Evolutionary conservation across 306 rosid genomes (phyloP).

Genomic region (apple (Malus domestica)): ASM211411v1 NC_041789.1:32632501-32633000

Average conservation of each 20-base stretch:
- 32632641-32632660: conserved; percentile 71
- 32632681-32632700: conserved; percentile 76
- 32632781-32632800: conserved; percentile 93
- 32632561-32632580: background rate
- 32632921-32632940: conserved; percentile 78
- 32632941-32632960: conserved; percentile 53
- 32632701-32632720: conserved; percentile 71
- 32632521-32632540: background rate
- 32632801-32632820: conserved; percentile 95
- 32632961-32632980: background rate
- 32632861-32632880: conserved; percentile 99
- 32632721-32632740: conserved; percentile 89
- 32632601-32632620: conserved; percentile 77
- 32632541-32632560: background rate
- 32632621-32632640: conserved; percentile 67
- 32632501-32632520: background rate
- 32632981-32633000: background rate
- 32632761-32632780: conserved; percentile 97
- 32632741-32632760: conserved; percentile 84
- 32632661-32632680: conserved; percentile 65
- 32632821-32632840: conserved; percentile 92
- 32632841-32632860: conserved; percentile 88
- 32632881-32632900: conserved; percentile 91
- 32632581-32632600: background rate
- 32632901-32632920: conserved; percentile 68